phyloP scores from a whole-genome alignment of 108 stramenopile species.

The Bacterosira constricta region DNA sequence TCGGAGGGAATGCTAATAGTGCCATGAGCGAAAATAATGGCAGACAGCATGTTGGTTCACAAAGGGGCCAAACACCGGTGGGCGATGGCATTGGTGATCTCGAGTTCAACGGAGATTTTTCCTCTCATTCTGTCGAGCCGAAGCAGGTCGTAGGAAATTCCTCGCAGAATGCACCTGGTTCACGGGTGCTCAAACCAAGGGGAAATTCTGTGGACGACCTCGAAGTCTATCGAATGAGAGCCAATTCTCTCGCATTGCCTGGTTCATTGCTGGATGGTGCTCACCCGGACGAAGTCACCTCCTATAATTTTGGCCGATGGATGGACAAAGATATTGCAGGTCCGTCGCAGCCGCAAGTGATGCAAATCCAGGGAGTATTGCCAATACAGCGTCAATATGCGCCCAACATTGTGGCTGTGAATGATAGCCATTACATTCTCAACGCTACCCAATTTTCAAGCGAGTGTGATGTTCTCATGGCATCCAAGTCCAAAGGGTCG shows the following conservation, averaged over 20 bases:
- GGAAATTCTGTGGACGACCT: constrained; percentile 36
- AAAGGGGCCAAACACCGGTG: constrained; percentile 3
- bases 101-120: constrained; percentile 73
- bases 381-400: neutral
- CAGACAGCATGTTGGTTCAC: neutral
- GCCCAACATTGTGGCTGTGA: constrained; percentile 15
- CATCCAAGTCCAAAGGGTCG: constrained; percentile 23
- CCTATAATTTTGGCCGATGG: constrained; percentile 64
- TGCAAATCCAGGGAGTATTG: neutral
- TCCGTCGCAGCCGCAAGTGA: constrained; percentile 8
- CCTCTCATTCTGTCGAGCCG: neutral
- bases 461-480: constrained; percentile 29
- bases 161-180: constrained; percentile 8
- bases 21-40: neutral
- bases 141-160: neutral
- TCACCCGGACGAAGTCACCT: constrained; percentile 27
- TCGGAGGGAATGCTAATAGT: constrained; percentile 22
- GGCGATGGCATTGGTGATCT: constrained; percentile 80
- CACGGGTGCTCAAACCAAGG: neutral
- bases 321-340: constrained; percentile 54
- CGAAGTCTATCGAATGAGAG: constrained; percentile 58
- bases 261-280: constrained; percentile 46
- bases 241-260: constrained; percentile 76
- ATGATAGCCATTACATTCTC: constrained; percentile 10
- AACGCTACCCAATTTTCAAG: neutral